phyloP scores from a whole-genome alignment of 106 monocot genomes.

The Alisma plantagoaquatica region DNA sequence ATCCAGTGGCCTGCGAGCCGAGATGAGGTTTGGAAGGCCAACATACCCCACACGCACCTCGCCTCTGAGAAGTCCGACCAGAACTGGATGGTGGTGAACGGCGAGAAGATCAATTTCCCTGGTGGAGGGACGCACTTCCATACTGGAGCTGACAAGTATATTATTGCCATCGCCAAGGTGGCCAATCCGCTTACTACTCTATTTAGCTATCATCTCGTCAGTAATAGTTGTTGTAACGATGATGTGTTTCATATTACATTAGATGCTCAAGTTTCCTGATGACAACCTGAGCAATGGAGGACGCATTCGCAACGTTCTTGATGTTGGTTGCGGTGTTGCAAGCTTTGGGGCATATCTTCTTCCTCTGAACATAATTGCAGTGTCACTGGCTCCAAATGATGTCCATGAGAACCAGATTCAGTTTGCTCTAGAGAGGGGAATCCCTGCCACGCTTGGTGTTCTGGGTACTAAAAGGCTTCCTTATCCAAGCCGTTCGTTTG shows the following conservation, averaged over 20 bases:
- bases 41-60: constrained; percentile 71
- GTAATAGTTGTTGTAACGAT: not conserved
- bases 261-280: constrained; percentile 78
- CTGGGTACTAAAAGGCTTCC: constrained; percentile 76
- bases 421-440: constrained; percentile 90
- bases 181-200: too few species aligned
- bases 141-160: constrained; percentile 70
- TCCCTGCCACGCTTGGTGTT: constrained; percentile 69
- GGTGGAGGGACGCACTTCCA: constrained; percentile 90
- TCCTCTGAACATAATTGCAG: constrained; percentile 46
- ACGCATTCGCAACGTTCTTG: constrained; percentile 61
- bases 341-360: constrained; percentile 91
- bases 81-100: constrained; percentile 83
- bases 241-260: not conserved
- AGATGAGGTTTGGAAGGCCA: constrained; percentile 74
- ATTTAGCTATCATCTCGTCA: too few species aligned
- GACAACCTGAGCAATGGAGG: constrained; percentile 69
- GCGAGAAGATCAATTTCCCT: constrained; percentile 78
- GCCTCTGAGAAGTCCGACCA: constrained; percentile 79
- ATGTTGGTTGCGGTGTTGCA: constrained; percentile 88
- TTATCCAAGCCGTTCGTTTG: constrained; percentile 78
- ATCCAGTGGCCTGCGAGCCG: constrained; percentile 70
- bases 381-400: constrained; percentile 93
- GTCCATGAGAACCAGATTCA: constrained; percentile 96
- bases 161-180: constrained; percentile 58